These are phyloP conservation scores for Monilinia vaccinii-corymbosi DNA, from an alignment of 2,329 filamentous ascomycete genomes.

Conservation along the genomic window DNA sequence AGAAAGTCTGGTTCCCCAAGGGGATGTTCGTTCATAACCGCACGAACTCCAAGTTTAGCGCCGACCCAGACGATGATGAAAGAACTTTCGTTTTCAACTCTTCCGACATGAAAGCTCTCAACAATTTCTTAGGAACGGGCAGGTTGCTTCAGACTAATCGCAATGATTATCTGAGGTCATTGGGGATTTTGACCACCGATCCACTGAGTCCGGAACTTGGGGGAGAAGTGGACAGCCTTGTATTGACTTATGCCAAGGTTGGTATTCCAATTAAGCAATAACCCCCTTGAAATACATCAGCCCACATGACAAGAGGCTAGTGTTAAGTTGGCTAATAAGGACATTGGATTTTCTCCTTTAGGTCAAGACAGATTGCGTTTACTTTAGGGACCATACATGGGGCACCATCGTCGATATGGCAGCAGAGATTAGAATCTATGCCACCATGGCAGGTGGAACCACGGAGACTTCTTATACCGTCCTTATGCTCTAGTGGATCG, in stretches of 20 bases:
- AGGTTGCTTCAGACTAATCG: background rate
- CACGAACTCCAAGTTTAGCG: background rate
- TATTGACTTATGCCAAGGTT: background rate
- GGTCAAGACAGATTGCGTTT: background rate
- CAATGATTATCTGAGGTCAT: background rate
- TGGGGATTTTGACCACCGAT: background rate
- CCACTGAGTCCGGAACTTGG: background rate
- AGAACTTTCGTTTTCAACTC: background rate
- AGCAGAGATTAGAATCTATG: background rate
- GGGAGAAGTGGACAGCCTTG: background rate
- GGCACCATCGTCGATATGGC: background rate
- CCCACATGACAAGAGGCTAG: background rate
- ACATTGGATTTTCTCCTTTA: background rate
- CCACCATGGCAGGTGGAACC: background rate
- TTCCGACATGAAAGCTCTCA: background rate
- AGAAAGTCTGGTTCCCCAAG: background rate
- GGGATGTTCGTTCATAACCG: constrained; percentile 1
- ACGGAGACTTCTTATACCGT: background rate
- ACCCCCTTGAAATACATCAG: background rate
- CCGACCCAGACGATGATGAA: background rate
- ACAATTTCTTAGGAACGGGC: background rate
- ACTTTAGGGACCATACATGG: background rate
- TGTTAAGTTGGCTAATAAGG: background rate
- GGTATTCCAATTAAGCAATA: background rate
- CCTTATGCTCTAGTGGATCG: background rate